Evolutionary conservation across 441 rosid genomes (phyloP), one percentile per base, ranked within the genome.

Genomic region (Populus tomentosa): DNA sequence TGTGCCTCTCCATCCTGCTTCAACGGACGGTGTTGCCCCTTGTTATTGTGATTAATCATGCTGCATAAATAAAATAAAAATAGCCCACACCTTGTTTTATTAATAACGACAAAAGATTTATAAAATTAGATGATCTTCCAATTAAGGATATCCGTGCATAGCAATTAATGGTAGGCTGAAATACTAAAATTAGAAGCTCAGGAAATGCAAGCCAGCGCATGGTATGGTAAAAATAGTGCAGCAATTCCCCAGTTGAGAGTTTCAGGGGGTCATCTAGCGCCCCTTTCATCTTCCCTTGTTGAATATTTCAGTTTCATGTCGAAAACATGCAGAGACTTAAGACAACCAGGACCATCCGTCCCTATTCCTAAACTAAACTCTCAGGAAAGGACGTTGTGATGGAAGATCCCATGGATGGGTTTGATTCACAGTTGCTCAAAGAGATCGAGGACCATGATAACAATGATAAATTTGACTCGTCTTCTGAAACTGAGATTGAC

Each of bases 401-500:
- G 69, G 38, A 68, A 24, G 72, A 78, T 38, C 35, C 75, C 3
- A 35, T 71, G 9, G 82, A 80, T 2, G 75, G 67, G 38, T 50
- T 65, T 38, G 70, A 71, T 56, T 10, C 83, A 24, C 71, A 73
- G 26, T 59, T 77, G 13, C n/a, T 66, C 9, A 73, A 69, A 24
- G 79, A 81, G 70, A 74, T 74, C 8, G 71, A 73, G 69, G 40
- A 42, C 23, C 35, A 21, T 67, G 76, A 72, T 28, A 11, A 36
- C 53, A 59, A 70, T 7, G 26, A 75, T 3, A 56, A 74, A 7
- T 69, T 50, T 4, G 24, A 75, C 67, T 66, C 74, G 0, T 82
- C 82, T 6, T 75, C 82, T 30, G 83, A 81, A n/a, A 78, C 82
- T 18, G 85, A 77, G 62, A 72, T 30, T 16, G 80, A 68, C 32